A percentile compares a stretch with the other conserved stretches of the same genome.
phyloP scores from a whole-genome alignment of 805 yeast species.

The Pichia scutulata region DNA sequence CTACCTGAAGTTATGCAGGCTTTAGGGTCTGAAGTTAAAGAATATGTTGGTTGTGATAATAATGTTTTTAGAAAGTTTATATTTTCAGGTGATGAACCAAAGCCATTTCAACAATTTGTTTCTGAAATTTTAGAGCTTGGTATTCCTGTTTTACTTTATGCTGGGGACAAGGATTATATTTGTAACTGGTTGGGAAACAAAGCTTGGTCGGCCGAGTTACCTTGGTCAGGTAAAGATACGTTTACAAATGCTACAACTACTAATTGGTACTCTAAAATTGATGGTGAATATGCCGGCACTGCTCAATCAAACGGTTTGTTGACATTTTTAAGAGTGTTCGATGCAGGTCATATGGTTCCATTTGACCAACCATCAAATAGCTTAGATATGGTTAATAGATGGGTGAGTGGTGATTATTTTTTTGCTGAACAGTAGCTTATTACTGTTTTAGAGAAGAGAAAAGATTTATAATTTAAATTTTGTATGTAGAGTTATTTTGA shows the following conservation, averaged over 20 bases:
- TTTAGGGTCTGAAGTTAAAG: constrained; percentile 84
- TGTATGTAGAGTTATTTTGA: not conserved
- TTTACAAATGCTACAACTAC: constrained; percentile 16
- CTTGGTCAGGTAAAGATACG: constrained; percentile 26
- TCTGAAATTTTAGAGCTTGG: constrained; percentile 61
- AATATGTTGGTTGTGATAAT: constrained; percentile 67
- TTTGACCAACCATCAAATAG: constrained; percentile 76
- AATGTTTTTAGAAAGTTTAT: constrained; percentile 74
- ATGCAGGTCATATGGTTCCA: constrained; percentile 97
- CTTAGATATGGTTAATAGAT: constrained; percentile 74
- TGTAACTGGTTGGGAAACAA: constrained; percentile 96
- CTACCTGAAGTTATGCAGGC: constrained; percentile 66
- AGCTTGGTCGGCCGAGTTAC: constrained; percentile 73
- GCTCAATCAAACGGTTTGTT: constrained; percentile 48
- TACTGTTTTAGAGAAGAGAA: not conserved
- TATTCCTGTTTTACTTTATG: constrained; percentile 80
- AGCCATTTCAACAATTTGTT: constrained; percentile 76
- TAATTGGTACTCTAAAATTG: constrained; percentile 23
- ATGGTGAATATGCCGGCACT: constrained; percentile 29
- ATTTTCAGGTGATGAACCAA: constrained; percentile 87
- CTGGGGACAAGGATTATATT: constrained; percentile 94
- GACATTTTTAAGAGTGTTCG: constrained; percentile 77
- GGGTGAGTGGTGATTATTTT: constrained; percentile 64
- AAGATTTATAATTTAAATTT: not conserved
- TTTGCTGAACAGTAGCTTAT: not conserved